A percentile compares a stretch with the other conserved stretches of the same genome.
Conservation (phyloP, 306 rosid species). For the Herpetospermum pedunculosum region DNA sequence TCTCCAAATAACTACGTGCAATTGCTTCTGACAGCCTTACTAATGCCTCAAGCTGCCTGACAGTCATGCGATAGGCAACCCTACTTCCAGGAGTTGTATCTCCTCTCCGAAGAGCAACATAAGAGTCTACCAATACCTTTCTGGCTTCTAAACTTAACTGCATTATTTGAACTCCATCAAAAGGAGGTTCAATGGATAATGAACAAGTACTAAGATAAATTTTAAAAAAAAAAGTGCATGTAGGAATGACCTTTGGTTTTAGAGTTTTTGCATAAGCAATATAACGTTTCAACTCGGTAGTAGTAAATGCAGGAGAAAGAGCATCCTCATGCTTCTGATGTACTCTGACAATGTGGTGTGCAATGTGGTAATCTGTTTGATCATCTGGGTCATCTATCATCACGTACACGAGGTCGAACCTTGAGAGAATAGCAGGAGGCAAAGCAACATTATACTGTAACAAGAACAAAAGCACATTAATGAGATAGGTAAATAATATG, state of each 20-base stretch:
- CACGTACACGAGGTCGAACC: constrained; percentile 95
- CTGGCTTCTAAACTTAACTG: constrained; percentile 77
- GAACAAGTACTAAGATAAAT: not conserved
- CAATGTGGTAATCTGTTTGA: constrained; percentile 85
- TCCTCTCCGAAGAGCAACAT: constrained; percentile 84
- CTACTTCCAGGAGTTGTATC: constrained; percentile 89
- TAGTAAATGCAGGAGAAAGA: constrained; percentile 68
- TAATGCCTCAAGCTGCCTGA: constrained; percentile 93
- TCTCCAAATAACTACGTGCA: constrained; percentile 72
- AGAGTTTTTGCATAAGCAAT: constrained; percentile 84
- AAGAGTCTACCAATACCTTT: constrained; percentile 79
- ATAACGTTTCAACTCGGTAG: constrained; percentile 75
- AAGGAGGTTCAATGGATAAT: constrained; percentile 11
- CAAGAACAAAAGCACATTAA: not conserved
- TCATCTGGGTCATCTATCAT: constrained; percentile 99
- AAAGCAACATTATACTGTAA: constrained; percentile 99
- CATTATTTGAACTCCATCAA: constrained; percentile 15
- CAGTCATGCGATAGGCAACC: constrained; percentile 97
- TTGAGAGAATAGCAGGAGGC: constrained; percentile 97
- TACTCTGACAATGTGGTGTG: constrained; percentile 86
- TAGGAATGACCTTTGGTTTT: constrained; percentile 65
- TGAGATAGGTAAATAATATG: not conserved
- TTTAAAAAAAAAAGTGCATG: not conserved
- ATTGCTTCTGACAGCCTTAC: constrained; percentile 91
- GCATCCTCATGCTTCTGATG: constrained; percentile 86